A percentile compares a stretch with the other conserved stretches of the same genome.
phyloP scores from a whole-genome alignment of 2,329 filamentous ascomycete species.

The Aspergillus eucalypticola region DNA sequence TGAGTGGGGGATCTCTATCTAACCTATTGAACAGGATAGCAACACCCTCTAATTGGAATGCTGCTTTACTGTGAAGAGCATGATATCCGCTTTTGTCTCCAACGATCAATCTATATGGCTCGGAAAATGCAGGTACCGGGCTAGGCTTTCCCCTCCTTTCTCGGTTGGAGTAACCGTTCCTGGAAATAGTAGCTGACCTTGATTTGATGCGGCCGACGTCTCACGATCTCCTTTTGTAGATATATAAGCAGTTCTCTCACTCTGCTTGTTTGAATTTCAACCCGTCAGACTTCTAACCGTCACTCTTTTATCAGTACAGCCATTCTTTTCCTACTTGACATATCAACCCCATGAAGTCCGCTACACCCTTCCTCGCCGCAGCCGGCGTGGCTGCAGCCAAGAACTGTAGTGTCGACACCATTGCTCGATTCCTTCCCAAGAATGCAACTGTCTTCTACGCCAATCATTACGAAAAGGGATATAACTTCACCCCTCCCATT shows the following conservation, averaged over 20 bases:
- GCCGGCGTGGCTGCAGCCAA: slow-evolving; percentile 5
- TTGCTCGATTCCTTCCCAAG: neutral
- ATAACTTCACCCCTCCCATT: slow-evolving; percentile 7
- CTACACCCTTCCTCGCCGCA: neutral
- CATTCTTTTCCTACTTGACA: neutral
- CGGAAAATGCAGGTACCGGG: neutral
- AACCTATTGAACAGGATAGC: neutral
- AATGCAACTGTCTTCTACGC: slow-evolving; percentile 4
- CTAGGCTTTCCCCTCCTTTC: neutral
- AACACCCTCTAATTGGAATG: neutral
- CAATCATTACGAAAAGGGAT: slow-evolving; percentile 2
- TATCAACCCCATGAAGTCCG: neutral
- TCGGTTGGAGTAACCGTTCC: neutral
- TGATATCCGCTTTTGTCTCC: neutral
- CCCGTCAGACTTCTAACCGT: neutral
- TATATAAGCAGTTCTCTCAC: neutral
- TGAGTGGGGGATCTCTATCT: neutral
- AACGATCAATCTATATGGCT: neutral
- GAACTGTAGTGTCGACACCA: slow-evolving; percentile 6
- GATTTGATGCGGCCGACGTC: neutral
- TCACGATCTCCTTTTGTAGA: neutral
- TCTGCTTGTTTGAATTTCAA: neutral
- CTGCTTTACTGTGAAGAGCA: neutral
- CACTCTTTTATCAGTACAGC: neutral
- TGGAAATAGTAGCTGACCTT: neutral